Evolutionary conservation across 1,139 yeast species (phyloP), one percentile per base, ranked within the genome.

Genomic region (Wickerhamomyces sp.): DNA sequence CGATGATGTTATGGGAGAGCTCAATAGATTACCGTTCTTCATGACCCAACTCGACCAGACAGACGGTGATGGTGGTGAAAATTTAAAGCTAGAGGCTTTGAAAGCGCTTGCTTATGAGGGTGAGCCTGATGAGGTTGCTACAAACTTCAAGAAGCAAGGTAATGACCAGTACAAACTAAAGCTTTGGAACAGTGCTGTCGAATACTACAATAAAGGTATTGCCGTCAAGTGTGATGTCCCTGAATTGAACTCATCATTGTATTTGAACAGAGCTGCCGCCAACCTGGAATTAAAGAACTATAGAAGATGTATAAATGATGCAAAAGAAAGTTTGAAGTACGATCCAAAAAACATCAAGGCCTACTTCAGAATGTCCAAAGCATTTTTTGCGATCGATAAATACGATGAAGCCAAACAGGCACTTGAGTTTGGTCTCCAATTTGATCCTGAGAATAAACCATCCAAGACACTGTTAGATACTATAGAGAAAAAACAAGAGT

Each of bases 51-150:
- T 88, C 20, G 95, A 83, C 49, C 85, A 78, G 26, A 72, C 78
- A 6, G 85, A 82, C 51, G 91, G 86, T 8, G 83, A 76, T 9
- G 86, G 83, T 24, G 93, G 89, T 23, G 83, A 78, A 30, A 87
- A 86, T 51, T 55, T 69, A 6, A 80, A 76, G 35, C 62, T 93
- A 16, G 97, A 91, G 54, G 98, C 98, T 0, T 69, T 91, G 43
- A 81, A 79, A 54, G 91, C 96, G 11, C 67, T 93, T 51, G 96
- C 95, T 0, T 89, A 86, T 54, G 98, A 91, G 33, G 98, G 98
- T 23, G 95, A 87, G 43, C 96, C 97, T 0, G 78, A 83, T 49
- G 98, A 91, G 52, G 67, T 89, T 31, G 97, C 97, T 3, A 71
- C 75, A 21, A 88, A 88, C 53, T 91, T 89, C 66, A 88, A 88